Conservation (phyloP, 805 yeast species). For the Pichia insulana region DNA sequence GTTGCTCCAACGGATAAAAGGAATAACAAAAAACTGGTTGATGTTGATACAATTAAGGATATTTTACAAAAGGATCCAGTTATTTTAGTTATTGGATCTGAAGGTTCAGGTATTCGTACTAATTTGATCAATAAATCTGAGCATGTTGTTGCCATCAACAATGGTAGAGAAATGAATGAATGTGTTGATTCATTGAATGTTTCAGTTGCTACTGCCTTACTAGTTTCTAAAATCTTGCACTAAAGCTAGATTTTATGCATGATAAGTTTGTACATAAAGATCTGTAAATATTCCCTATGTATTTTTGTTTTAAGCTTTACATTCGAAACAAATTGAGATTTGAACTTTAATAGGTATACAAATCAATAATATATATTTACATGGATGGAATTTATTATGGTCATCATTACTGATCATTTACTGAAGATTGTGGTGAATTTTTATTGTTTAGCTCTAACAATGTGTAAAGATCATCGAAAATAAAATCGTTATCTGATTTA, state of each 20-base stretch:
- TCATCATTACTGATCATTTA: no score
- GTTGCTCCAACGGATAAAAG: constrained; percentile 31
- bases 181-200: constrained; percentile 77
- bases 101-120: constrained; percentile 74
- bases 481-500: not conserved
- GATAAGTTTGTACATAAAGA: not conserved
- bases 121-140: constrained; percentile 53
- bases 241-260: not conserved
- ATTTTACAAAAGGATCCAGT: constrained; percentile 47
- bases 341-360: no score
- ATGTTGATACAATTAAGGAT: constrained; percentile 32
- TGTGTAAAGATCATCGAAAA: not conserved
- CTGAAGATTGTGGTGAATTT: no score
- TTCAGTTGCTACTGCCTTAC: constrained; percentile 77
- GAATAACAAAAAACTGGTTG: constrained; percentile 1
- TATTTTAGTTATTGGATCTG: constrained; percentile 74
- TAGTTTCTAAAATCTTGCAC: constrained; percentile 21
- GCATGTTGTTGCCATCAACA: constrained; percentile 34
- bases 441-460: not conserved
- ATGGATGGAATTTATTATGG: no score
- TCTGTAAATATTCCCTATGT: no score
- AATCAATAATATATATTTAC: no score
- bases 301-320: no score
- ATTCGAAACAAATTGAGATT: no score
- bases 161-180: constrained; percentile 20